phyloP scores from a whole-genome alignment of 2,329 filamentous ascomycete genomes.

The Diaporthe helianthi region DNA sequence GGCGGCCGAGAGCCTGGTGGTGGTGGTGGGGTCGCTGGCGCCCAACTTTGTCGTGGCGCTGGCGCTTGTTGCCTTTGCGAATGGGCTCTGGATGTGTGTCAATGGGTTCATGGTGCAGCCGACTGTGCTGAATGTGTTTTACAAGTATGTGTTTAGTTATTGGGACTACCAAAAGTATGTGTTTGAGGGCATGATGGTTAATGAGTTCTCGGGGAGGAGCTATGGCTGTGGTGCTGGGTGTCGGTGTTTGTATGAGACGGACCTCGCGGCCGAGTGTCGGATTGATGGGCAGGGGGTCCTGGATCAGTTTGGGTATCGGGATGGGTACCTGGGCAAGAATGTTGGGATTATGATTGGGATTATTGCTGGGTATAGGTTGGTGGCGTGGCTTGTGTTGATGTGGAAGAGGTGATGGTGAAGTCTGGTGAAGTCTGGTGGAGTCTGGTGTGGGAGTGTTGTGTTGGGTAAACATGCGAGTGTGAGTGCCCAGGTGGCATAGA shows the following conservation, averaged over 20 bases:
- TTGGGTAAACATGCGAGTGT: not conserved
- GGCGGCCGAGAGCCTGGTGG: slow-evolving; percentile 82
- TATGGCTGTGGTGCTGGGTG: slow-evolving; percentile 67
- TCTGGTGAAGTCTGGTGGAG: not conserved
- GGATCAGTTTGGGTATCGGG: slow-evolving; percentile 71
- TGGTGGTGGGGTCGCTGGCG: slow-evolving; percentile 75
- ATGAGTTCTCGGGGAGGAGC: slow-evolving; percentile 73
- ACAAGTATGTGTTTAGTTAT: slow-evolving; percentile 87
- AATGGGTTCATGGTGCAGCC: slow-evolving; percentile 82
- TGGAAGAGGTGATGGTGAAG: slow-evolving; percentile 39
- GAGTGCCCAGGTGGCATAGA: not conserved
- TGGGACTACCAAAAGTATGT: slow-evolving; percentile 89
- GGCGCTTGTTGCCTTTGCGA: slow-evolving; percentile 82
- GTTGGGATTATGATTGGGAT: slow-evolving; percentile 82
- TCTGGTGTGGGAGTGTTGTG: not conserved
- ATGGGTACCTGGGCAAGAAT: slow-evolving; percentile 69
- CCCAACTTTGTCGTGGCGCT: slow-evolving; percentile 82
- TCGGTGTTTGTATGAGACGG: slow-evolving; percentile 74
- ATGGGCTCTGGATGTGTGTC: slow-evolving; percentile 89
- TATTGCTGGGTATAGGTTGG: slow-evolving; percentile 73
- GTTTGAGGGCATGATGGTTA: slow-evolving; percentile 93
- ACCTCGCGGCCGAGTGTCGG: slow-evolving; percentile 67
- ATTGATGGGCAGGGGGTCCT: slow-evolving; percentile 77
- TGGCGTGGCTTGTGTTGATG: slow-evolving; percentile 69
- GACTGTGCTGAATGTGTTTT: slow-evolving; percentile 79